Conservation (phyloP, 352 stramenopile species). For the Aphanomyces stellatus region DNA sequence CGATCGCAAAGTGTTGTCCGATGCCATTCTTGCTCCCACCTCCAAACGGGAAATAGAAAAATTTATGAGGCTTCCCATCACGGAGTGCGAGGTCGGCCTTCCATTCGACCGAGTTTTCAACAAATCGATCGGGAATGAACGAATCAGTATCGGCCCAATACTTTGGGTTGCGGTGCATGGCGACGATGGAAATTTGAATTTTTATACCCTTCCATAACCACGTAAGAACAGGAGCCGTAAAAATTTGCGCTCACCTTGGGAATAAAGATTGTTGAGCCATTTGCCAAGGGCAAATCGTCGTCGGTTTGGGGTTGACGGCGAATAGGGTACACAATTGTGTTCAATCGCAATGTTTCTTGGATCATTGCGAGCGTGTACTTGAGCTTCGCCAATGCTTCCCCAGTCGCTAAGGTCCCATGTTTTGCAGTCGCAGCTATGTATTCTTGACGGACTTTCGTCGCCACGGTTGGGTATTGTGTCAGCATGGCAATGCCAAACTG, state of each 20-base stretch:
- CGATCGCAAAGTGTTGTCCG: slow-evolving; percentile 32
- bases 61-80: slow-evolving; percentile 18
- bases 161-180: slow-evolving; percentile 30
- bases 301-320: slow-evolving; percentile 17
- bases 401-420: slow-evolving; percentile 22
- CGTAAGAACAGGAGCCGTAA: slow-evolving; percentile 5
- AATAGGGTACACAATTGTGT: slow-evolving; percentile 28
- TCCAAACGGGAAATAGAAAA: slow-evolving; percentile 37
- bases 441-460: neutral
- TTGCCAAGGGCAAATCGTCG: neutral
- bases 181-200: slow-evolving; percentile 26
- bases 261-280: neutral
- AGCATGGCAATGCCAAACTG: neutral
- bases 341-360: slow-evolving; percentile 36
- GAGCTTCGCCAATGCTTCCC: slow-evolving; percentile 34
- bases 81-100: slow-evolving; percentile 15
- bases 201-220: slow-evolving; percentile 20
- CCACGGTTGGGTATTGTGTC: neutral
- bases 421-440: slow-evolving; percentile 28
- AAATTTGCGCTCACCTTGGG: slow-evolving; percentile 19
- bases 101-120: neutral
- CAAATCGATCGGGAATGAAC: slow-evolving; percentile 37
- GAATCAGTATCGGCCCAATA: slow-evolving; percentile 34
- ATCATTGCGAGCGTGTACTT: slow-evolving; percentile 35
- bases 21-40: slow-evolving; percentile 31